Conservation (phyloP, 768 basidiomycete genomes). For the Amanita fuliginea region DNA sequence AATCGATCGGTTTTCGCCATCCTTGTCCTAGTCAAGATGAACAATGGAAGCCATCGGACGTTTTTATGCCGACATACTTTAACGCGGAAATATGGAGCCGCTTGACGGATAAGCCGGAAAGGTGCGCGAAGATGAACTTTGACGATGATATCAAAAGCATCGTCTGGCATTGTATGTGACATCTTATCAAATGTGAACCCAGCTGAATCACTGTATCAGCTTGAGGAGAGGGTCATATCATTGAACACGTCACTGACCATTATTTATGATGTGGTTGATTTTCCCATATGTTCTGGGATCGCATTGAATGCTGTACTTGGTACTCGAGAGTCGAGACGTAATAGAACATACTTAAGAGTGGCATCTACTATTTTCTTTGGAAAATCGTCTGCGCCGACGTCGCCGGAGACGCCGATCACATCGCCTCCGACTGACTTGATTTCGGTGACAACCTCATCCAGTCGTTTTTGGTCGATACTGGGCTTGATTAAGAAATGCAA, state of each 20-base stretch:
- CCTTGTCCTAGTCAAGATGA: constrained; percentile 26
- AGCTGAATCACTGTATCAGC: constrained; percentile 23
- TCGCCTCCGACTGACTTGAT: constrained; percentile 67
- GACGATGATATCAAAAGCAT: constrained; percentile 70
- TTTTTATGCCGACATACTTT: constrained; percentile 29
- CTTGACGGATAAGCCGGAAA: constrained; percentile 75
- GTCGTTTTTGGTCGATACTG: constrained; percentile 66
- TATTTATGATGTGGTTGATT: constrained; percentile 82
- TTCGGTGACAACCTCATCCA: constrained; percentile 55
- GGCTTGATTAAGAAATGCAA: constrained; percentile 4
- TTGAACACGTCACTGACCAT: constrained; percentile 28
- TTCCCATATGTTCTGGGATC: constrained; percentile 59
- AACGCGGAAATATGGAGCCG: constrained; percentile 76
- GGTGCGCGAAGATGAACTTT: constrained; percentile 82
- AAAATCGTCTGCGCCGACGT: constrained; percentile 77
- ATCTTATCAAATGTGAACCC: constrained; percentile 81
- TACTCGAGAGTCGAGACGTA: too few relatives aligned
- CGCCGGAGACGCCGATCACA: constrained; percentile 64
- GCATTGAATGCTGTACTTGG: neutral
- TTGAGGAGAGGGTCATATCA: neutral
- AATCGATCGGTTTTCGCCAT: constrained; percentile 60
- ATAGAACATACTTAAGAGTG: constrained; percentile 51
- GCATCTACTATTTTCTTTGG: constrained; percentile 69
- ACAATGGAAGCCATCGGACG: neutral
- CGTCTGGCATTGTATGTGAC: constrained; percentile 80